A percentile compares a stretch with the other conserved stretches of the same genome.
phyloP scores from a whole-genome alignment of 2,329 filamentous ascomycete genomes.

The Cercospora sojina region DNA sequence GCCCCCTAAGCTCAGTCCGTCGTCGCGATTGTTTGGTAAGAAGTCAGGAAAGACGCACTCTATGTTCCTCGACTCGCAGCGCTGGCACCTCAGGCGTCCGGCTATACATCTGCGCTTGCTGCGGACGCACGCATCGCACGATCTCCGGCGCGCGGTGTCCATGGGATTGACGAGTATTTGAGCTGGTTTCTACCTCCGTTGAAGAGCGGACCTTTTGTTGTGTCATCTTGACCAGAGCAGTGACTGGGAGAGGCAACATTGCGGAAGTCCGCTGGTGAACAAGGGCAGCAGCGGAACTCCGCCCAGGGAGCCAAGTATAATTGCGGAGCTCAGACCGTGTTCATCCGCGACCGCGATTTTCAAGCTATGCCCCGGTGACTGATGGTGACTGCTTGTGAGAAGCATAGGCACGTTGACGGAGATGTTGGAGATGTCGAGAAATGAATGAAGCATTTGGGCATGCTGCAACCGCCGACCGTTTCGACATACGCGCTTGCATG shows the following conservation, averaged over 20 bases:
- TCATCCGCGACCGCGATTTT: not conserved
- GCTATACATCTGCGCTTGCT: not conserved
- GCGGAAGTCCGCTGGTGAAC: not conserved
- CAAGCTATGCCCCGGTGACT: not conserved
- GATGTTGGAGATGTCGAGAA: not conserved
- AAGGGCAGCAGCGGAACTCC: not conserved
- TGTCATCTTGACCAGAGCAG: not conserved
- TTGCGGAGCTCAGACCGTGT: not conserved
- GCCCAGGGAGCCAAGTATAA: not conserved
- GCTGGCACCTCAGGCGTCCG: not conserved
- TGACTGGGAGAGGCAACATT: not conserved
- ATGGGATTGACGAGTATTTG: not conserved
- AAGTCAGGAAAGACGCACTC: not conserved
- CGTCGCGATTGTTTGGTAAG: not conserved
- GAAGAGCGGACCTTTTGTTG: not conserved
- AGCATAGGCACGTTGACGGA: not conserved
- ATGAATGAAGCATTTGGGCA: not conserved
- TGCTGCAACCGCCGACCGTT: not conserved
- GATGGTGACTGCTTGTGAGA: not conserved
- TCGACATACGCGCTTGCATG: not conserved
- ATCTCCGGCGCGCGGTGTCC: not conserved
- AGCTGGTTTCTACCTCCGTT: not conserved
- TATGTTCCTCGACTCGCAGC: not conserved
- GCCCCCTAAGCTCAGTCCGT: not conserved
- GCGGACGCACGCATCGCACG: not conserved